Conservation (phyloP, 257 asterid species). For the Nicotiana sylvestris region DNA sequence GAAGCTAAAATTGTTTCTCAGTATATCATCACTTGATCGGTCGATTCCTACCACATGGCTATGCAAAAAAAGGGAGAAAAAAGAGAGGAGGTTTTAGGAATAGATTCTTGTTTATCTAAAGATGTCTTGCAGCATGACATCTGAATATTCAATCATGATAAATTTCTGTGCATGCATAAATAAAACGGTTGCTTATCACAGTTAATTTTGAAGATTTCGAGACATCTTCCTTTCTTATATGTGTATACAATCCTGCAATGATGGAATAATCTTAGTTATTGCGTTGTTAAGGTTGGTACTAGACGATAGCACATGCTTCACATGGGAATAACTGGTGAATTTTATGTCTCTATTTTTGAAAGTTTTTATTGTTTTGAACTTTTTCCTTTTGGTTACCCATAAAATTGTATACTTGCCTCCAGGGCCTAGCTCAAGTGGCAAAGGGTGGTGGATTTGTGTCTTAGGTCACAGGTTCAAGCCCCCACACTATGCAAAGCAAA, state of each 20-base stretch:
- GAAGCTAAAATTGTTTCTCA: not conserved
- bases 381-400: not conserved
- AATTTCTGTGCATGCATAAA: not conserved
- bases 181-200: not conserved
- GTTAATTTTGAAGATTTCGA: not conserved
- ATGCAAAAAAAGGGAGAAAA: not conserved
- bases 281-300: not conserved
- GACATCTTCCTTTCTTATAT: not conserved
- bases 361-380: not conserved
- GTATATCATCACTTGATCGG: not conserved
- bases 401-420: too few species aligned
- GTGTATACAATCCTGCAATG: not conserved
- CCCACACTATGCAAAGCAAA: too few species aligned
- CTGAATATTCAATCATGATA: not conserved
- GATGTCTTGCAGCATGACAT: not conserved
- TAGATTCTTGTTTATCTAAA: not conserved
- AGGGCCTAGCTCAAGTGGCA: too few species aligned
- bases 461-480: too few species aligned
- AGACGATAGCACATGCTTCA: not conserved
- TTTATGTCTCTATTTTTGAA: not conserved
- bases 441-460: too few species aligned
- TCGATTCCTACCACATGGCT: not conserved
- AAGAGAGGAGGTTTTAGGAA: not conserved
- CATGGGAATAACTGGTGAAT: not conserved
- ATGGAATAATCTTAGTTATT: not conserved